Evolutionary conservation across 116 monocot genomes (phyloP), one percentile per base, ranked within the genome.

Genomic region (Dioscorea cayenensis): DNA sequence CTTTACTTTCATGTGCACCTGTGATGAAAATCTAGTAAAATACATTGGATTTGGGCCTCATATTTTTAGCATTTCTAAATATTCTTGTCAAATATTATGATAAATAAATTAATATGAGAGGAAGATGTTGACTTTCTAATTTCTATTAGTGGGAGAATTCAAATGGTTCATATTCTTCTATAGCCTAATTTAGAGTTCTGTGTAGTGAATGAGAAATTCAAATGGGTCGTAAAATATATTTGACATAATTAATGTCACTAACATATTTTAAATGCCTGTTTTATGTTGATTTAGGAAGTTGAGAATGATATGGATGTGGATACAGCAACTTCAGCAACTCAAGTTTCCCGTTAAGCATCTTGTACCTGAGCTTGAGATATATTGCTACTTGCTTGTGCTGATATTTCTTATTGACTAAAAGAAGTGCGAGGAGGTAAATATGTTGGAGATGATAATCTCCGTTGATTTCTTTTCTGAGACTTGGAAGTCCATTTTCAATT

Each of bases 331-430:
- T 81, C 84, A 72, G 74, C 80, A 64, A 66, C 66, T 63, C 92
- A 83, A 79, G 66, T n/a, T 52, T 70, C 75, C 85, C 49, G 50
- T 71, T 3, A 95, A 84, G 71, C 76, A 95, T 72, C 37, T 68
- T 19, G 52, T 90, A 18, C 95, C 95, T 12, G 92, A 95, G 72
- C 70, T 95, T 69, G 95, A 95, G 75, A 92, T 95, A 3, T 95
- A 90, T 73, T 90, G 92, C 64, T 95, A 92, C 76, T 78, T 95
- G 75, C 85, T 95, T 72, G 92, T 88, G 38, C 71, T 95, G 21
- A 89, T 95, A 73, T 95, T 87, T 66, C 79, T 95, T 28, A 92
- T 95, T 71, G 95, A 95, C 38, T 81, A 86, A 55, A 92, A 95
- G 80, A 83, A 49, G 82, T 95, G 90, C 48, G 72, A 92, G 71